phyloP scores from a whole-genome alignment of 495 filamentous ascomycete species.

The Neurospora pannonica region DNA sequence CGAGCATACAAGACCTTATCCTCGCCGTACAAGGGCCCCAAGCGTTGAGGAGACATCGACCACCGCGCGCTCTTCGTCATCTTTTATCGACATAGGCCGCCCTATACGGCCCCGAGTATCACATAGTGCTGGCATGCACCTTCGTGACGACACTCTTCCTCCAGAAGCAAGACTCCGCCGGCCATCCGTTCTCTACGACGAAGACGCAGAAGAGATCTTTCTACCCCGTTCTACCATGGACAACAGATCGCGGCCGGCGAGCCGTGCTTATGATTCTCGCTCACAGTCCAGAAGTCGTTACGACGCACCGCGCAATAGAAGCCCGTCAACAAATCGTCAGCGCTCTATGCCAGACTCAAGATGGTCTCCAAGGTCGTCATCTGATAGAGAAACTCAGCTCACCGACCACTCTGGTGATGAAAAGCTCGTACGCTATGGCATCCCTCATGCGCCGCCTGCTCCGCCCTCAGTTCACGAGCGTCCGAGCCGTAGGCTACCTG shows the following conservation, averaged over 20 bases:
- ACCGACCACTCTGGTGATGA: constrained; percentile 29
- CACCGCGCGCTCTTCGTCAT: neutral
- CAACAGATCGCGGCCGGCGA: neutral
- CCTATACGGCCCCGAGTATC: neutral
- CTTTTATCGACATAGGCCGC: neutral
- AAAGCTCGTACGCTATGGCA: constrained; percentile 8
- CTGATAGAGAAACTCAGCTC: constrained; percentile 29
- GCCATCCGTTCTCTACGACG: neutral
- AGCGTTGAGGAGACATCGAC: neutral
- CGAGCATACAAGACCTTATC: neutral
- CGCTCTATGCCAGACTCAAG: constrained; percentile 32
- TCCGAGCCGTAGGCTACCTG: constrained; percentile 6
- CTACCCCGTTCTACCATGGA: neutral
- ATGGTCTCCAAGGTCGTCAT: constrained; percentile 28
- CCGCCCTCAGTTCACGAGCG: constrained; percentile 17
- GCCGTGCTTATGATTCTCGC: neutral
- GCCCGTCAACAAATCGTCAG: constrained; percentile 24
- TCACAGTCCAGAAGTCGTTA: neutral
- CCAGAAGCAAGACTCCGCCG: neutral
- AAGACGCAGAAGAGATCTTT: neutral
- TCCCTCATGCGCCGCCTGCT: constrained; percentile 7
- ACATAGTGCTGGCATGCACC: neutral
- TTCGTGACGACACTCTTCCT: neutral
- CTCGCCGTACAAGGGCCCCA: neutral
- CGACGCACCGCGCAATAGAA: neutral